Evolutionary conservation across 495 filamentous ascomycete species (phyloP).

Genomic region (Parathielavia appendiculata): DNA sequence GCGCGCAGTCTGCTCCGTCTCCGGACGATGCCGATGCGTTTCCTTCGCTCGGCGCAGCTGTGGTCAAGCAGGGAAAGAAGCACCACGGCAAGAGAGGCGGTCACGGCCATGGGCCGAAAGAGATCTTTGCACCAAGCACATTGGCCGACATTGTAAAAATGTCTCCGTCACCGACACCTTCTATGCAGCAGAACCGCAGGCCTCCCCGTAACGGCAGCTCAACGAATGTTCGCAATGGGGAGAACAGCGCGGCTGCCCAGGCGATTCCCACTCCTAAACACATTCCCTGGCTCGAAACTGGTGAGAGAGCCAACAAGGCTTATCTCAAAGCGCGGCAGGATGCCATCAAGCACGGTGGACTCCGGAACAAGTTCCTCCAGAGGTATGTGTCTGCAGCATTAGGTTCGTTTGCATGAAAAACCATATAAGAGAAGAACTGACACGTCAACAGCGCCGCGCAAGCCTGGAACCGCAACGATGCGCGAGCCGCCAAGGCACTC

Average conservation of each 20-base stretch:
- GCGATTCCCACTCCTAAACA: slow-evolving; percentile 83
- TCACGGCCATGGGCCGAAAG: slow-evolving; percentile 66
- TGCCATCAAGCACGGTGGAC: slow-evolving; percentile 91
- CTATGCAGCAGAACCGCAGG: slow-evolving; percentile 45
- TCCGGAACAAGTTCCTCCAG: slow-evolving; percentile 95
- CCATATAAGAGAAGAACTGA: too few relatives aligned
- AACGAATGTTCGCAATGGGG: slow-evolving; percentile 54
- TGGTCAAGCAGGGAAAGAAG: slow-evolving; percentile 74
- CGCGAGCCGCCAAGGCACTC: slow-evolving; percentile 89
- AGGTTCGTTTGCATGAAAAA: not conserved
- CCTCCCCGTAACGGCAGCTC: slow-evolving; percentile 50
- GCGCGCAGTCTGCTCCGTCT: slow-evolving; percentile 62
- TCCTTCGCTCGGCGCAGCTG: slow-evolving; percentile 80
- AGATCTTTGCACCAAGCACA: slow-evolving; percentile 65
- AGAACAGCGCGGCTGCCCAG: slow-evolving; percentile 73
- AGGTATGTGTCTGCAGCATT: slow-evolving; percentile 50
- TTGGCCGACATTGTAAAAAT: slow-evolving; percentile 92
- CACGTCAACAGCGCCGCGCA: slow-evolving; percentile 72
- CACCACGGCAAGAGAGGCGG: slow-evolving; percentile 84
- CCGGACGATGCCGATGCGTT: slow-evolving; percentile 96
- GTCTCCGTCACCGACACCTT: slow-evolving; percentile 67
- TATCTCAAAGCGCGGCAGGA: slow-evolving; percentile 92
- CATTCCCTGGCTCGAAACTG: slow-evolving; percentile 96
- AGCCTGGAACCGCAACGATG: slow-evolving; percentile 99
- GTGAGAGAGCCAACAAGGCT: slow-evolving; percentile 80